phyloP scores from a whole-genome alignment of 441 rosid genomes.

The Gossypium gossypioides region DNA sequence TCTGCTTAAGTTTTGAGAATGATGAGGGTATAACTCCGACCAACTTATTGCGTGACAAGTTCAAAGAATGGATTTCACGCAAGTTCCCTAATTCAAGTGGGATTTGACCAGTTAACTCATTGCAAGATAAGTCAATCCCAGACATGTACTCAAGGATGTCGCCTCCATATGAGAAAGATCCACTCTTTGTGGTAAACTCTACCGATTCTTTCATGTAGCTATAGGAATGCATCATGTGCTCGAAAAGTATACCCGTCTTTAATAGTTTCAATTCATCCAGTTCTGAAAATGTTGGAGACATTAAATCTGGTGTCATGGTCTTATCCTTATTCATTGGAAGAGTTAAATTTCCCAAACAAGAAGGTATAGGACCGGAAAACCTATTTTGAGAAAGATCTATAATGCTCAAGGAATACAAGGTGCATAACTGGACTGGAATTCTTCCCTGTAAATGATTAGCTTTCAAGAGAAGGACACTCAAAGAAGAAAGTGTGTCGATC shows the following conservation, averaged over 20 bases:
- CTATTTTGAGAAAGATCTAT: conserved; percentile 6
- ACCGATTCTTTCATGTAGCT: background rate
- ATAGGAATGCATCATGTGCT: background rate
- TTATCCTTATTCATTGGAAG: rapidly evolving
- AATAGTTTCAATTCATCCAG: too few relatives aligned
- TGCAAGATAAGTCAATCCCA: background rate
- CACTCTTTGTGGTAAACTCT: background rate
- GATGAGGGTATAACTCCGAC: background rate
- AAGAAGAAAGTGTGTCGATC: background rate
- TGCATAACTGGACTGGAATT: background rate
- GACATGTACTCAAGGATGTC: background rate
- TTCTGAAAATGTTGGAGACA: too few relatives aligned
- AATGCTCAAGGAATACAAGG: background rate
- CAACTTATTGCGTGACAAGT: background rate
- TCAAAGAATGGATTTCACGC: background rate
- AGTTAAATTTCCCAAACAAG: background rate
- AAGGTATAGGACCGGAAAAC: conserved; percentile 3
- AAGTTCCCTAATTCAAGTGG: background rate
- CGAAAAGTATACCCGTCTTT: too few relatives aligned
- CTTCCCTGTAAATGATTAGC: background rate
- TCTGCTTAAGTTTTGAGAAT: background rate
- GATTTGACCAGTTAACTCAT: background rate
- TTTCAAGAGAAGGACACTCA: background rate
- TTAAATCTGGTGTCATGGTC: background rate
- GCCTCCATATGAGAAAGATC: background rate